Base-by-base conservation (phyloP, 2,329 filamentous ascomycete genomes). In the Neonectria ditissima region DNA sequence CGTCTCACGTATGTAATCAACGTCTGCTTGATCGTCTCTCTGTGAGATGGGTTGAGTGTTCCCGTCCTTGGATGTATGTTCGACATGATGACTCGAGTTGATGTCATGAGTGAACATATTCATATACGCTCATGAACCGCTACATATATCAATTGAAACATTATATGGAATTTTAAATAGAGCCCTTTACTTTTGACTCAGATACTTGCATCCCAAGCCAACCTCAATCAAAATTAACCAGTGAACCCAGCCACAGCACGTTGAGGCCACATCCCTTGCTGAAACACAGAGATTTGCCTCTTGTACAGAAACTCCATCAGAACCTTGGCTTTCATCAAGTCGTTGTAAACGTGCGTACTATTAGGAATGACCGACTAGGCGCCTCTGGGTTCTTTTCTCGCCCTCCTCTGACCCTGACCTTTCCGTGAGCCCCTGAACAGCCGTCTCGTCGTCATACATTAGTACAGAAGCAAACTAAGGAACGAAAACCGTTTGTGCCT, bases 361-460 rank as follows among this genome's bases (percentile, higher is more conserved):
- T 26, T 61, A 41, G 66, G 28, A 50, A 60, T 51, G 59, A 37
- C 45, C 30, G 37, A 58, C 60, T 20, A 39, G 44, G 18, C 53
- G 50, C 64, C 63, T 63, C 63, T 66, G 34, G 37, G 45, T 20
- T 54, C 26, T 26, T 50, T 34, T 37, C 14, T 37, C 16, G 16
- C 34, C 34, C 34, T 34, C 24, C 34, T 37, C 28, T 13, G 16
- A 26, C 45, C 32, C 30, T 50, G 54, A 26, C 22, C 34, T 30
- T 32, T 54, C 24, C 45, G 26, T 45, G 18, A 39, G 28, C 32
- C 37, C 26, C 32, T 28, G 32, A 43, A 34, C 41, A 50, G 32
- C 55, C 64, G 44, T 52, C 41, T 63, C 47, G 24, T 68, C 52
- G 67, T 64, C 39, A 63, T 62, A 50, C 52, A 68, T 60, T 44